A percentile compares a stretch with the other conserved stretches of the same genome.
These are phyloP conservation scores for Sextonia rubra DNA, from an alignment of 164 flowering plant genomes.

Conservation along the genomic window DNA sequence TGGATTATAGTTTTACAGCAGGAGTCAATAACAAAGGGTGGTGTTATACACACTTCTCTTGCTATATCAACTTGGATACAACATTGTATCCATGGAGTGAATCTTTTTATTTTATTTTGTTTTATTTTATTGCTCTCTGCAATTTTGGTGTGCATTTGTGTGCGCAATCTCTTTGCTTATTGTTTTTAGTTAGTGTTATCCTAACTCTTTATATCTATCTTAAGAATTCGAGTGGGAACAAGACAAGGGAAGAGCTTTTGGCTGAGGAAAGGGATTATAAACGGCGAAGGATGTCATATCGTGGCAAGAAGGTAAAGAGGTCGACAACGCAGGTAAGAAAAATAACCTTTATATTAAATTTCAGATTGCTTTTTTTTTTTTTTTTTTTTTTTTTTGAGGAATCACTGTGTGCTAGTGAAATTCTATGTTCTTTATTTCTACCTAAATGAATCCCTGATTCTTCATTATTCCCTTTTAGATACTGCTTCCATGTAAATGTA, in stretches of 20 bases:
- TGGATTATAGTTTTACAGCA: no score
- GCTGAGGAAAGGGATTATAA: slow-evolving; percentile 99
- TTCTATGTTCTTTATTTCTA: not conserved
- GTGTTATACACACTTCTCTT: no score
- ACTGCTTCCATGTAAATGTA: not conserved
- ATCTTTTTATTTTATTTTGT: not conserved
- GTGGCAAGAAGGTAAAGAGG: slow-evolving; percentile 89
- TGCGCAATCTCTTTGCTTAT: not conserved
- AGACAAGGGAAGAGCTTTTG: slow-evolving; percentile 83
- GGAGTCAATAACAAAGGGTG: no score
- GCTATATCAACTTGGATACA: not conserved
- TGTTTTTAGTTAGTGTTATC: not conserved
- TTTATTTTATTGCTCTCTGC: not conserved
- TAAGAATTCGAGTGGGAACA: slow-evolving; percentile 51
- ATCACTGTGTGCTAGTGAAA: not conserved
- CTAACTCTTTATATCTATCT: not conserved
- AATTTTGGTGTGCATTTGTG: no score
- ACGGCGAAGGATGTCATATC: slow-evolving; percentile 95
- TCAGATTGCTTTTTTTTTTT: not conserved
- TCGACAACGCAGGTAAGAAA: slow-evolving; percentile 52
- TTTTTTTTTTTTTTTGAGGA: not conserved
- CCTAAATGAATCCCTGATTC: not conserved
- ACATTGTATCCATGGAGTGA: not conserved
- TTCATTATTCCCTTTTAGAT: not conserved
- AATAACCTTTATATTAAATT: not conserved